A percentile compares a stretch with the other conserved stretches of the same genome.
phyloP scores from a whole-genome alignment of 257 asterid species.

The Phtheirospermum japonicum region DNA sequence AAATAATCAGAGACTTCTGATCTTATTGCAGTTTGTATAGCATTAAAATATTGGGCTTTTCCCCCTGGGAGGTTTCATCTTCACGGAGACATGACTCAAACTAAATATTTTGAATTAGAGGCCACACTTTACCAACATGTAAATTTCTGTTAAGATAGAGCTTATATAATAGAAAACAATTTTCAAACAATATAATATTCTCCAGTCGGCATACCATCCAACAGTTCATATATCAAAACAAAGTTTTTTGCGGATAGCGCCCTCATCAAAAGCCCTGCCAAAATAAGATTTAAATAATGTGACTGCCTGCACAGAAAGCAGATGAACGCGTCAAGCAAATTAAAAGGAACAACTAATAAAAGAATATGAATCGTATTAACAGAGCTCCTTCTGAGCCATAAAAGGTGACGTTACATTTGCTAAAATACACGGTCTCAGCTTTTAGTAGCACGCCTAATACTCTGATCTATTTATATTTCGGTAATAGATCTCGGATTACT shows the following conservation, averaged over 20 bases:
- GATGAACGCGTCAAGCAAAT: conserved; percentile 29
- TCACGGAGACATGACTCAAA: not conserved
- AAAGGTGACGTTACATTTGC: conserved; percentile 24
- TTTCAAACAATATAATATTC: conserved; percentile 4
- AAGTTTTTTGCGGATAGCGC: conserved; percentile 97
- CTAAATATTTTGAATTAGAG: not conserved
- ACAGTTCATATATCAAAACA: conserved; percentile 85
- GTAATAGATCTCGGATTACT: conserved; percentile 1
- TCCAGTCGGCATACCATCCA: conserved; percentile 71
- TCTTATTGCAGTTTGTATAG: too few relatives aligned
- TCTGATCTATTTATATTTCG: conserved; percentile 12
- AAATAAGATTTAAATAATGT: conserved; percentile 89
- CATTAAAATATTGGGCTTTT: too few relatives aligned
- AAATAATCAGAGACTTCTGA: too few relatives aligned
- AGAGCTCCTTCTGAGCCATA: conserved; percentile 21
- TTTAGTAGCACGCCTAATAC: not conserved
- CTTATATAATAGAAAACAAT: too few relatives aligned
- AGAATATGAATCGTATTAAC: conserved; percentile 12
- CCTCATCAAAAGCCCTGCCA: conserved; percentile 98
- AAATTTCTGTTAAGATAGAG: too few relatives aligned
- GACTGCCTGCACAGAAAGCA: conserved; percentile 76
- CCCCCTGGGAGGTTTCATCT: not conserved
- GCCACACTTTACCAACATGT: conserved; percentile 18
- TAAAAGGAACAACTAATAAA: conserved; percentile 16
- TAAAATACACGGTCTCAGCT: conserved; percentile 10